Percentiles rank a stretch among this genome's conserved stretches.
Conservation (phyloP, 2,329 filamentous ascomycete species). For the Westerdykella ornata region DNA sequence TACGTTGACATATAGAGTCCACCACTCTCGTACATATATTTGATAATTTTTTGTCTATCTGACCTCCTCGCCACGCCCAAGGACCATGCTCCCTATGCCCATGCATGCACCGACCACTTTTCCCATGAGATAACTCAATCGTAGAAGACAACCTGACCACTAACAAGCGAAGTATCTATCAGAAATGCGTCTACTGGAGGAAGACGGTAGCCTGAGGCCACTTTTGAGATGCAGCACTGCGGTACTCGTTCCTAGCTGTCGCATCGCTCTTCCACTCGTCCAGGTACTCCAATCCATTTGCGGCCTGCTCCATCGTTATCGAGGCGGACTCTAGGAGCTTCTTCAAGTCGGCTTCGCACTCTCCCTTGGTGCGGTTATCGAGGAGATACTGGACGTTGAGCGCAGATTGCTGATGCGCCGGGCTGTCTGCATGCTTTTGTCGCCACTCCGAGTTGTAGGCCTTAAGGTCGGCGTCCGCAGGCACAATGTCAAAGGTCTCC, state of each 20-base stretch:
- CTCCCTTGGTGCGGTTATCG: slow-evolving; percentile 49
- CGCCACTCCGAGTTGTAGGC: slow-evolving; percentile 63
- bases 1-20: no score
- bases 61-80: no score
- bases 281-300: slow-evolving; percentile 48
- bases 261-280: slow-evolving; percentile 47
- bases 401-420: slow-evolving; percentile 56
- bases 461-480: slow-evolving; percentile 51
- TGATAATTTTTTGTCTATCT: no score
- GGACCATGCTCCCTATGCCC: no score
- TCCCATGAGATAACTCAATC: no score
- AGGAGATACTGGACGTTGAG: slow-evolving; percentile 56
- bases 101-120: no score
- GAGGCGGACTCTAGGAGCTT: slow-evolving; percentile 49
- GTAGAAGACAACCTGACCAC: no score
- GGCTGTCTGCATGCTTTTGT: slow-evolving; percentile 55
- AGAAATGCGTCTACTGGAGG: slow-evolving; percentile 2
- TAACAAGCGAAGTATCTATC: no score
- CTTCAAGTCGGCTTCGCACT: slow-evolving; percentile 58
- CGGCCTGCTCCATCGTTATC: slow-evolving; percentile 52
- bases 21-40: no score
- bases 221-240: slow-evolving; percentile 32
- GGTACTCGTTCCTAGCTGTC: slow-evolving; percentile 47
- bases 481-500: slow-evolving; percentile 56
- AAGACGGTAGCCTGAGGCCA: slow-evolving; percentile 39